Evolutionary conservation across 2,329 filamentous ascomycete genomes (phyloP).

Genomic region (Tolypocladium inflatum): DNA sequence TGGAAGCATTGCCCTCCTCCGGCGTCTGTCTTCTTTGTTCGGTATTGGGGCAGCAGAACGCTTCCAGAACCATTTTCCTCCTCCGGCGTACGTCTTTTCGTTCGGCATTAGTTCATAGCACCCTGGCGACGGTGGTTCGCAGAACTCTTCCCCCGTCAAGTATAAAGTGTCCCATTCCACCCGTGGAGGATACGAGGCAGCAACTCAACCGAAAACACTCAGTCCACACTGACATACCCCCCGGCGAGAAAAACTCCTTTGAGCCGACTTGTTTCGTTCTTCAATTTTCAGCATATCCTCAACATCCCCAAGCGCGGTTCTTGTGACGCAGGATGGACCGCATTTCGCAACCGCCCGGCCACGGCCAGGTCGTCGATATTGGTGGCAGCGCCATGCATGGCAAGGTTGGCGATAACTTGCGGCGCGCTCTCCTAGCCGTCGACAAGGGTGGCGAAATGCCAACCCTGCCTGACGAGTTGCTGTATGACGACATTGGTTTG

Average conservation of each 20-base stretch:
- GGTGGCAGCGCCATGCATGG: conserved; percentile 24
- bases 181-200: not conserved
- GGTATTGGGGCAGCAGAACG: too few species aligned
- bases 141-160: not conserved
- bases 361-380: conserved; percentile 27
- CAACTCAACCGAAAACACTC: not conserved
- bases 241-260: not conserved
- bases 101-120: not conserved
- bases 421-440: conserved; percentile 12
- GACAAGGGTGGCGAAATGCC: conserved; percentile 14
- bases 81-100: not conserved
- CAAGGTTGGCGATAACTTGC: conserved; percentile 17
- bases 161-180: not conserved
- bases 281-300: not conserved
- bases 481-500: conserved; percentile 28
- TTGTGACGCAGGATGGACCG: not conserved
- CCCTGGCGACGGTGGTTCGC: not conserved
- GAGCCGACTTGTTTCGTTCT: not conserved
- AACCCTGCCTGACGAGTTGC: conserved; percentile 28
- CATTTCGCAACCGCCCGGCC: conserved; percentile 1
- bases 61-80: too few species aligned
- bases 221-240: too few species aligned
- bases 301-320: not conserved
- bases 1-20: too few species aligned
- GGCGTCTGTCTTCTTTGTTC: too few species aligned